Percentiles rank a stretch among this genome's conserved stretches.
Evolutionary conservation across 108 stramenopile species (phyloP).

Genomic region (Parmales sp.): DNA sequence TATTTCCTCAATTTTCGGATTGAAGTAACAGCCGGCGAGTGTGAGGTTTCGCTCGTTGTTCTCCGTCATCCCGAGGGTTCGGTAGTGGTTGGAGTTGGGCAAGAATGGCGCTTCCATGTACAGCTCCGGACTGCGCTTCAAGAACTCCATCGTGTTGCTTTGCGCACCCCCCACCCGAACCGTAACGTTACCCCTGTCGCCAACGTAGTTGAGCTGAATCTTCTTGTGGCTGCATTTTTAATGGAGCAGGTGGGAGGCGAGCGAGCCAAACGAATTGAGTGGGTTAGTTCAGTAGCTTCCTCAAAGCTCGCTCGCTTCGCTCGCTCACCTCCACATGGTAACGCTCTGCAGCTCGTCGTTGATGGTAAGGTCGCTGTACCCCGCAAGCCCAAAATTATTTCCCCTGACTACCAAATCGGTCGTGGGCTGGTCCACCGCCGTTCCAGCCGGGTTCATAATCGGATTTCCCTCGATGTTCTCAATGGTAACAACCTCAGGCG

Average conservation of each 20-base stretch:
- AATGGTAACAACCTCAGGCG: not conserved
- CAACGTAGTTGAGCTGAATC: not conserved
- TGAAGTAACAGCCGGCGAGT: conserved; percentile 4
- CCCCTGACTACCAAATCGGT: not conserved
- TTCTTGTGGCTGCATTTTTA: not conserved
- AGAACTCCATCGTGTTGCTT: not conserved
- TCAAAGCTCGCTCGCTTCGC: too few relatives aligned
- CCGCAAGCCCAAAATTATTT: not conserved
- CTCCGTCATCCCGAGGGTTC: not conserved
- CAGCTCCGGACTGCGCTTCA: not conserved
- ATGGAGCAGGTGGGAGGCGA: too few relatives aligned
- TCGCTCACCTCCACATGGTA: too few relatives aligned
- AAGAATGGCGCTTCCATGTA: not conserved
- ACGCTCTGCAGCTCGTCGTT: not conserved
- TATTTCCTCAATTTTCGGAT: not conserved
- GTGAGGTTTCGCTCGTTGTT: not conserved
- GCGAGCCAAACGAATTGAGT: too few relatives aligned
- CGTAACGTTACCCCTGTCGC: not conserved
- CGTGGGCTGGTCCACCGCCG: not conserved
- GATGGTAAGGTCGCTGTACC: not conserved
- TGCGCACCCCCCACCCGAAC: not conserved
- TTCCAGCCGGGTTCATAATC: not conserved
- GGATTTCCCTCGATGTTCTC: conserved; percentile 1
- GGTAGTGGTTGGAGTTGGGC: not conserved
- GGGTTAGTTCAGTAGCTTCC: too few relatives aligned